Evolutionary conservation across 257 asterid genomes (phyloP), one percentile per base, ranked within the genome.

Genomic region (Fraxinus pennsylvanica): DNA sequence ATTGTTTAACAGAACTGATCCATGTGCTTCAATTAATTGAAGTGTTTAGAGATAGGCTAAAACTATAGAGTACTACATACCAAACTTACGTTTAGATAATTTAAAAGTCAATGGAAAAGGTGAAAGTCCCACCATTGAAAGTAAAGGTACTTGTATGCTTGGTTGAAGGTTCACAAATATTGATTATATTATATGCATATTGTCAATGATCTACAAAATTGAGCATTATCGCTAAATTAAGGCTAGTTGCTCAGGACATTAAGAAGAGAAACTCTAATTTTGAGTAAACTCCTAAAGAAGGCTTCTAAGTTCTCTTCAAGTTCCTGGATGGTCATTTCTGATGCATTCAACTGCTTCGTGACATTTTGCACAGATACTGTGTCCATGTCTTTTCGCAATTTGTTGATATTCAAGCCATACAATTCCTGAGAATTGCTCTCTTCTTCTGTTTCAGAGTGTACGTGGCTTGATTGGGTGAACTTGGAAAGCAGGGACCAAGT

Each of bases 201-300:
- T 54, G 25, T 5, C 65, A 17, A 54, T 19, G 65, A 6, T 54
- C n/a, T 54, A 54, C 65, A 54, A 54, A n/a, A 43, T 43, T 79
- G 77, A 39, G 45, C 45, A 39, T 39, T 9, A 39, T 12, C 5
- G 3, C 52, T 10, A 13, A 43, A 43, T 43, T 2, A 21, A 19
- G 71, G 38, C 70, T 85, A 80, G 45, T 78, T 35, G 43, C 76
- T 72, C 21, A 80, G 52, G 21, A 38, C 47, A 69, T 83, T 81
- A 35, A 81, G 87, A 33, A 83, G 80, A 72, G 84, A 81, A 54
- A 76, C 89, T 79, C 85, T 83, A 17, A 79, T 79, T 76, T 76
- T 83, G 32, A 83, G 22, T 35, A 79, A 71, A 69, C 71, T 50
- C 77, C 82, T 83, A 35, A 81, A 81, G 27, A 71, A 39, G 35